Percentiles rank a stretch among this genome's conserved stretches.
Conservation (phyloP, 257 asterid genomes). For the Solanum ossicruentum region DNA sequence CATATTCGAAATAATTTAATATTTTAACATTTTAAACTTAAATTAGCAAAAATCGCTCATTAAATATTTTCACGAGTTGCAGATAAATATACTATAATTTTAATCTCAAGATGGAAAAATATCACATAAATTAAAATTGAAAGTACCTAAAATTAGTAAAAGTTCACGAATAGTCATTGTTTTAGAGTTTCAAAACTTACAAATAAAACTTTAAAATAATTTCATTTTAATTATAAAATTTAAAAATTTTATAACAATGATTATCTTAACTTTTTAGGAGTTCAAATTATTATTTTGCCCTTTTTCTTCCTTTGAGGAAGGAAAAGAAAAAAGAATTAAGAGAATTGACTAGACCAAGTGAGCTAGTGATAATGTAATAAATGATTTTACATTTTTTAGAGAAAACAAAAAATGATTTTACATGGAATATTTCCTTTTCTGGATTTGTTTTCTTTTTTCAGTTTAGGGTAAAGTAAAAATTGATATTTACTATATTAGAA, state of each 20-base stretch:
- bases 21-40: no score
- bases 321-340: background rate
- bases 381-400: background rate
- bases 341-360: constrained; percentile 7
- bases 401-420: background rate
- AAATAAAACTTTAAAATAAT: background rate
- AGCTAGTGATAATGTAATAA: constrained; percentile 12
- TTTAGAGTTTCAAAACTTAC: background rate
- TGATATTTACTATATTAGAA: background rate
- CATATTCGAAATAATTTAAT: no score
- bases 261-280: background rate
- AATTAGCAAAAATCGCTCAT: no score
- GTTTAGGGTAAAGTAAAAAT: background rate
- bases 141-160: background rate
- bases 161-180: background rate
- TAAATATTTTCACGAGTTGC: no score
- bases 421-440: background rate
- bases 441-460: background rate
- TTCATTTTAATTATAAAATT: background rate
- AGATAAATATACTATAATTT: background rate
- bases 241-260: background rate
- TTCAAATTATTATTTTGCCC: background rate
- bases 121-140: background rate
- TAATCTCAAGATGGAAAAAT: accelerated
- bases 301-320: background rate